Evolutionary conservation across 495 filamentous ascomycete genomes (phyloP), one percentile per base, ranked within the genome.

Genomic region (Cercophora samala): DNA sequence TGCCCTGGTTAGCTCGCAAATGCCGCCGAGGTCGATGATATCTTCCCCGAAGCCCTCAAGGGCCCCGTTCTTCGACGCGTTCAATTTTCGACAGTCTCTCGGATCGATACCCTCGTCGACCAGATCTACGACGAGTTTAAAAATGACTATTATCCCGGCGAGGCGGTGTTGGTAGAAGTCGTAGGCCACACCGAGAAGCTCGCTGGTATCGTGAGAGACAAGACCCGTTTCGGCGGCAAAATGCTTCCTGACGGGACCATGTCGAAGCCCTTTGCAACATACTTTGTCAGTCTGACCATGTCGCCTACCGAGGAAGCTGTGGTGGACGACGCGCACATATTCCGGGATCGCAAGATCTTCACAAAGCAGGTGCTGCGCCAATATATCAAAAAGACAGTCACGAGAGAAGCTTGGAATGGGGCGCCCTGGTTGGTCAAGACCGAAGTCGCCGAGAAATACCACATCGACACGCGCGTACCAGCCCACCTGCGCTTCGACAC

Each of bases 381-480:
- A 2, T 98, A 97, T 68, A 92, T 99, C 65, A 97, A 97, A 73
- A 93, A 96, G 78, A 95, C 92, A 6, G 90, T 97, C 17, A 92
- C 89, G 15, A 83, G 93, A 66, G 96, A 98, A 71, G 85, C 93
- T 0, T 98, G 94, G 94, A 91, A 86, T 55, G 93, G 94, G 4
- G 95, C 95, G 0, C 96, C 96, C 11, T 99, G 95, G 95, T 76
- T 96, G 46, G 93, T 98, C 22, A 98, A 97, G 78, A 84, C 89
- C 21, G 86, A 90, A 60, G 87, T 97, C 58, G 96, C 96, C 1
- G 87, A 88, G 32, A 83, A 88, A 68, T 96, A 93, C 71, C 90
- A 90, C 66, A 96, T 99, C 69, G 86, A 89, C 62, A 93, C 87
- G 9, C 87, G 90, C 64, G 86, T 99, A 42, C 96, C 95, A 4